phyloP scores from a whole-genome alignment of 1,284 basidiomycete species.

The Sphaerobolus stellatus region DNA sequence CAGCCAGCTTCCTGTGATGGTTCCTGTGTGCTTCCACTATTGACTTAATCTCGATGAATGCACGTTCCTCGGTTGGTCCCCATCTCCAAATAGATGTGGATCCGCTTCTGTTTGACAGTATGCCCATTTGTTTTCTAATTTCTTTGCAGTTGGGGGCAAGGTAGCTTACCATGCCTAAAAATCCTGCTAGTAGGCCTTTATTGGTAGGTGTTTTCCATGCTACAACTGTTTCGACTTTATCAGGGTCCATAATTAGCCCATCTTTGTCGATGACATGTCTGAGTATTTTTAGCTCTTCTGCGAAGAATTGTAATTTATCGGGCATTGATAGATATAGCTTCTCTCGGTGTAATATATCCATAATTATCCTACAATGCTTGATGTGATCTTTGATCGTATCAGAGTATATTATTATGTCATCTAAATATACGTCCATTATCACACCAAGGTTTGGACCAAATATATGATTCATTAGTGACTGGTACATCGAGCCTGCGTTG shows the following conservation, averaged over 20 bases:
- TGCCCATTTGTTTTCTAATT: conserved; percentile 22
- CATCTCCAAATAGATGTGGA: conserved; percentile 19
- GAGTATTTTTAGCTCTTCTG: conserved; percentile 24
- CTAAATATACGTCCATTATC: too few relatives aligned
- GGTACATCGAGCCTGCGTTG: conserved; percentile 27
- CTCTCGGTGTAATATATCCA: conserved; percentile 23
- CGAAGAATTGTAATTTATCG: conserved; percentile 32
- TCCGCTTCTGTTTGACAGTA: conserved; percentile 17
- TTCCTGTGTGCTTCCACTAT: conserved; percentile 21
- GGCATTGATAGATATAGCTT: conserved; percentile 25
- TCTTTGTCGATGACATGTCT: conserved; percentile 30
- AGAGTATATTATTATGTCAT: too few relatives aligned
- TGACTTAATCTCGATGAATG: conserved; percentile 30
- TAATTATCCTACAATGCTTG: conserved; percentile 22
- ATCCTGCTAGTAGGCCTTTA: conserved; percentile 19
- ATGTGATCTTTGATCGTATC: conserved; percentile 28
- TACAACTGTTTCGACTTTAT: conserved; percentile 33
- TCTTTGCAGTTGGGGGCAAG: conserved; percentile 21
- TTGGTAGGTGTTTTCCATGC: conserved; percentile 17
- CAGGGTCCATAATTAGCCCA: conserved; percentile 33
- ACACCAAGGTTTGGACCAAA: conserved; percentile 28
- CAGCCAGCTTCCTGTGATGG: conserved; percentile 20
- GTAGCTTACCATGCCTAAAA: conserved; percentile 28
- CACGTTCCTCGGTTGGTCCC: conserved; percentile 26
- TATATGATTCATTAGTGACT: conserved; percentile 31